Evolutionary conservation across 2,329 filamentous ascomycete species (phyloP).

Genomic region (Hawksworthiomyces lignivorus): DNA sequence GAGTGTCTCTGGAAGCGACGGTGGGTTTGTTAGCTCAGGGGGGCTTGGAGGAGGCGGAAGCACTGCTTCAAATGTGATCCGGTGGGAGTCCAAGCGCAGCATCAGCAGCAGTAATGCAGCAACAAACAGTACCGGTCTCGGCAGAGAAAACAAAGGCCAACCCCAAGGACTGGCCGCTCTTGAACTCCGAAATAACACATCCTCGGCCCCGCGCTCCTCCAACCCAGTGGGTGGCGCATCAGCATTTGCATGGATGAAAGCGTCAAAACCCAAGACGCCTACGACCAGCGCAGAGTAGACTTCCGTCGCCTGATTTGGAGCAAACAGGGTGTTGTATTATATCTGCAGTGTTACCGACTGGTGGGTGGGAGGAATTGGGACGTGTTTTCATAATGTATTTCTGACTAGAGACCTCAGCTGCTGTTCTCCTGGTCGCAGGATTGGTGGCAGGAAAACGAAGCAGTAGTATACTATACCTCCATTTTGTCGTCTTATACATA

Average conservation of each 20-base stretch:
- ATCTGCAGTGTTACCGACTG: no score
- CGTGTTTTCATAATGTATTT: no score
- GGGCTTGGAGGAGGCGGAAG: background rate
- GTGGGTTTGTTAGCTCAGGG: slow-evolving; percentile 1
- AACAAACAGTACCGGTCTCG: slow-evolving; percentile 23
- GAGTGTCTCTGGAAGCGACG: slow-evolving; percentile 12
- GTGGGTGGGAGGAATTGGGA: no score
- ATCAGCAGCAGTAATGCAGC: slow-evolving; percentile 28
- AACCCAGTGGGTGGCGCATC: slow-evolving; percentile 91
- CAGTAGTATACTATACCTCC: no score
- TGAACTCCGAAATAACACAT: slow-evolving; percentile 28
- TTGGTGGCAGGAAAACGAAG: no score
- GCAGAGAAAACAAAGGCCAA: slow-evolving; percentile 28
- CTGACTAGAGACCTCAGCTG: no score
- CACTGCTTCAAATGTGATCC: slow-evolving; percentile 21
- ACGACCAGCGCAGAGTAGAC: slow-evolving; percentile 26
- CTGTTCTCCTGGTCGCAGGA: no score
- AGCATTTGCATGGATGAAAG: slow-evolving; percentile 87
- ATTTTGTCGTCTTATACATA: no score
- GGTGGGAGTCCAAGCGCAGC: slow-evolving; percentile 47
- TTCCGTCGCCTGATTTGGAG: no score
- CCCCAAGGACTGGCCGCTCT: slow-evolving; percentile 15
- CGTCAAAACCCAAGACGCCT: slow-evolving; percentile 36
- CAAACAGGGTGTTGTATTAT: no score
- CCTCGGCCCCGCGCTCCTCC: slow-evolving; percentile 46